Conservation (phyloP, 371 early-diverging fungal species). For the Zychaea mexicana region DNA sequence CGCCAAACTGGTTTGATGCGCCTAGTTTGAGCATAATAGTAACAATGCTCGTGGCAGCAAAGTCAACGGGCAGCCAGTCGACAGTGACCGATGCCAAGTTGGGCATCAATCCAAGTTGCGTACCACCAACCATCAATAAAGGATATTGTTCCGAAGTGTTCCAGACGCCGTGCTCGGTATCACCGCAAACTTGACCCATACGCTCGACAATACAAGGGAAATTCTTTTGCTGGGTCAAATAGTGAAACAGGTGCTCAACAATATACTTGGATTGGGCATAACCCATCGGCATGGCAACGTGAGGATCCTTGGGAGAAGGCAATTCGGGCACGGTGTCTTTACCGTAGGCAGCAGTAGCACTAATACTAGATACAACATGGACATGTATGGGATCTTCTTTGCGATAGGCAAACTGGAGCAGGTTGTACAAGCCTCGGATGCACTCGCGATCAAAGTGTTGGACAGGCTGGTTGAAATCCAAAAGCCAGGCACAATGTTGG, state of each 20-base stretch:
- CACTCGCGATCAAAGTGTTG: constrained; percentile 38
- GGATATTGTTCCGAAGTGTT: constrained; percentile 45
- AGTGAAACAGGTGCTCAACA: constrained; percentile 35
- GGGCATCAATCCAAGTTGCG: constrained; percentile 25
- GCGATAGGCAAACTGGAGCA: constrained; percentile 38
- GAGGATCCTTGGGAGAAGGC: constrained; percentile 27
- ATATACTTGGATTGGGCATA: constrained; percentile 51
- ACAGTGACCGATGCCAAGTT: constrained; percentile 11
- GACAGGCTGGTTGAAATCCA: constrained; percentile 40
- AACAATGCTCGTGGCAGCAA: constrained; percentile 30
- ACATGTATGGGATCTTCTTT: constrained; percentile 36
- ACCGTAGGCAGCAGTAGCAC: constrained; percentile 22
- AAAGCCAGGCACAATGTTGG: constrained; percentile 39
- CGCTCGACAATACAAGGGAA: constrained; percentile 40
- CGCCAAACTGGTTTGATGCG: not conserved
- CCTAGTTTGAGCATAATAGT: constrained; percentile 25
- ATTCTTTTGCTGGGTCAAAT: constrained; percentile 31
- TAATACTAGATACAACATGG: constrained; percentile 41
- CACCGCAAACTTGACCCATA: constrained; percentile 47
- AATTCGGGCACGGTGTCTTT: constrained; percentile 20
- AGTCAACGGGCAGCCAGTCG: constrained; percentile 41
- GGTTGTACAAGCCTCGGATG: constrained; percentile 36
- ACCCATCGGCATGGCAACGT: constrained; percentile 41
- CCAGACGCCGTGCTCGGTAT: constrained; percentile 42
- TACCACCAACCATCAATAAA: constrained; percentile 33